These are phyloP conservation scores for Mimosa bimucronata DNA, from an alignment of 306 rosid genomes.

Conservation along the genomic window DNA sequence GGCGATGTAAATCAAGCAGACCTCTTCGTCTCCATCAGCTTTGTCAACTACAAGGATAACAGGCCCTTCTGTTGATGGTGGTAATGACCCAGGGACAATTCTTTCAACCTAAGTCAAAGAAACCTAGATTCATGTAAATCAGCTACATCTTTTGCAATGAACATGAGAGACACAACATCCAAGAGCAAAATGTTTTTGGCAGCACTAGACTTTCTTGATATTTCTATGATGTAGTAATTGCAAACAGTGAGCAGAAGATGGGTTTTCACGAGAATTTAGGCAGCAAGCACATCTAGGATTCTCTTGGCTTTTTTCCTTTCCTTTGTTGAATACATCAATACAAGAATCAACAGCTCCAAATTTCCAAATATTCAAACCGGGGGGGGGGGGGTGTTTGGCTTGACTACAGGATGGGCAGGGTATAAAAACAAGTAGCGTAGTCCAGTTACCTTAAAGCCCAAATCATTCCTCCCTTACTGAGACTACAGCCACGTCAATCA, in stretches of 20 bases:
- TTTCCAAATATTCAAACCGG: not conserved
- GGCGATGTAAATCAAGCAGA: conserved; percentile 35
- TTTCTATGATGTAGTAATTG: not conserved
- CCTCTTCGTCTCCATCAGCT: conserved; percentile 99
- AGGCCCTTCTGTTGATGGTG: conserved; percentile 74
- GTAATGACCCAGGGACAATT: conserved; percentile 83
- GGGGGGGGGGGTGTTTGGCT: too few species aligned
- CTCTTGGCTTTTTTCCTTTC: not conserved
- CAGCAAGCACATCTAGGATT: not conserved
- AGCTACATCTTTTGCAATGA: not conserved
- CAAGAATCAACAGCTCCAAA: not conserved
- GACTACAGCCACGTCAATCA: too few species aligned
- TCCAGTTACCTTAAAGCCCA: too few species aligned
- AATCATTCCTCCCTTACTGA: too few species aligned
- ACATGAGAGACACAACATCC: not conserved
- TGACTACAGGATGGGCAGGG: too few species aligned
- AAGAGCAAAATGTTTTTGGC: not conserved
- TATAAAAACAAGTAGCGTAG: too few species aligned
- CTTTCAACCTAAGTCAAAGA: conserved; percentile 78
- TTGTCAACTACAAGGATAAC: conserved; percentile 73
- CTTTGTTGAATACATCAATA: not conserved
- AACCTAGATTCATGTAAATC: conserved; percentile 31
- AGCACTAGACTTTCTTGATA: not conserved
- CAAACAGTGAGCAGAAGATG: not conserved
- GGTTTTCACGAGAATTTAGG: not conserved